phyloP scores from a whole-genome alignment of 768 basidiomycete species.

The Strobilomyces dryophilus region DNA sequence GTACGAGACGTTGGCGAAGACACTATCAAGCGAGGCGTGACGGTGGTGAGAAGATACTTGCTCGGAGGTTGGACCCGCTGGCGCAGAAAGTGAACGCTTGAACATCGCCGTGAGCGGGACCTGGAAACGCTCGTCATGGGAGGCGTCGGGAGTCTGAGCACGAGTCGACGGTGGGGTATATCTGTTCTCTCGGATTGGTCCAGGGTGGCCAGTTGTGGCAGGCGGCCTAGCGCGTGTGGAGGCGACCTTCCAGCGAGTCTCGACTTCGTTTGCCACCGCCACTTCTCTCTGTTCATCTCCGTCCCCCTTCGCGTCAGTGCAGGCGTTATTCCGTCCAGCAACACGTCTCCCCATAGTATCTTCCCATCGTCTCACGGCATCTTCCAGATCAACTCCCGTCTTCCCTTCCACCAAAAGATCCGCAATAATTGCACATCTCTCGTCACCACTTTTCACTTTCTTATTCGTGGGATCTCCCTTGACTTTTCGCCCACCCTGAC shows the following conservation, averaged over 20 bases:
- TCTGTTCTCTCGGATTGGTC: background rate
- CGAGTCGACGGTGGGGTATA: conserved; percentile 14
- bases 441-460: conserved; percentile 38
- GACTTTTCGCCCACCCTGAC: conserved; percentile 26
- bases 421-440: conserved; percentile 62
- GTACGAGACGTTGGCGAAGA: conserved; percentile 30
- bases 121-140: conserved; percentile 32
- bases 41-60: conserved; percentile 12
- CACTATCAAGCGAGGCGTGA: conserved; percentile 26
- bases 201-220: background rate
- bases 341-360: conserved; percentile 6
- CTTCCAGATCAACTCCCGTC: conserved; percentile 56
- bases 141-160: conserved; percentile 27
- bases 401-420: conserved; percentile 64
- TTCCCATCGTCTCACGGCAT: conserved; percentile 54
- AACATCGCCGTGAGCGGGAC: conserved; percentile 61
- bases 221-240: background rate
- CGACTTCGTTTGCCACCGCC: conserved; percentile 13
- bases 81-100: conserved; percentile 60
- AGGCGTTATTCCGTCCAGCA: conserved; percentile 2
- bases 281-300: conserved; percentile 25
- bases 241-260: conserved; percentile 4
- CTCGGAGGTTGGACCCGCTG: conserved; percentile 30
- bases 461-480: conserved; percentile 29
- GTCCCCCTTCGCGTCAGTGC: conserved; percentile 10